A percentile compares a stretch with the other conserved stretches of the same genome.
Conservation (phyloP, 2,329 filamentous ascomycete genomes). For the Leptosphaerulina australis region DNA sequence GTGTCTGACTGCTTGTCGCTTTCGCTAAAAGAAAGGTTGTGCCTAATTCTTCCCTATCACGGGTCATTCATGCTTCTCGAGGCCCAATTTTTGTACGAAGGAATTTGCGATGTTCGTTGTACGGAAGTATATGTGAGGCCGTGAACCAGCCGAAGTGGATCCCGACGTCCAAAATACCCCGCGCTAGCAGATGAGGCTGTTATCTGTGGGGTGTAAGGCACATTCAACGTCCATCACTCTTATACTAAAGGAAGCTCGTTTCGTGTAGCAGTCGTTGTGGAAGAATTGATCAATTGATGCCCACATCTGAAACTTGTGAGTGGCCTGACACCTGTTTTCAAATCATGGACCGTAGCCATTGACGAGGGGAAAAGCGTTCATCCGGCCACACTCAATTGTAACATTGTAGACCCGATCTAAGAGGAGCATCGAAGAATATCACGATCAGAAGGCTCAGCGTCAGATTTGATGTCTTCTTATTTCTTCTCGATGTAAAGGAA, state of each 20-base stretch:
- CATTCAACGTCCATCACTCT: slow-evolving; percentile 7
- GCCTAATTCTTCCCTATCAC: too few species aligned
- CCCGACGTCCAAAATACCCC: slow-evolving; percentile 18
- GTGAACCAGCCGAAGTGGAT: slow-evolving; percentile 4
- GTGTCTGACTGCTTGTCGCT: too few species aligned
- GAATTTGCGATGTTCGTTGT: background rate
- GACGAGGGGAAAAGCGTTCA: background rate
- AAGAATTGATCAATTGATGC: background rate
- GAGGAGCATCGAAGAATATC: background rate
- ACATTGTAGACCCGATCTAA: background rate
- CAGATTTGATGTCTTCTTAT: background rate
- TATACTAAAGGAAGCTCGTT: slow-evolving; percentile 10
- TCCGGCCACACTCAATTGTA: background rate
- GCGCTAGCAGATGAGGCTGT: slow-evolving; percentile 24
- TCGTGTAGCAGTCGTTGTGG: slow-evolving; percentile 7
- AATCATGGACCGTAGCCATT: background rate
- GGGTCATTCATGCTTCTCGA: too few species aligned
- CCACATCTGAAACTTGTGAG: background rate
- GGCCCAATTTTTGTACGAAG: slow-evolving; percentile 7
- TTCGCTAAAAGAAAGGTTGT: too few species aligned
- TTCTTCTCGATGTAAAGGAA: background rate
- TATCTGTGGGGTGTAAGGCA: slow-evolving; percentile 25
- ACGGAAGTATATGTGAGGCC: slow-evolving; percentile 12
- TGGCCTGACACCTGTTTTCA: too few species aligned
- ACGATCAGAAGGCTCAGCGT: background rate